Evolutionary conservation across 805 yeast species (phyloP), one percentile per base, ranked within the genome.

Genomic region (Millerozyma acaciae): DNA sequence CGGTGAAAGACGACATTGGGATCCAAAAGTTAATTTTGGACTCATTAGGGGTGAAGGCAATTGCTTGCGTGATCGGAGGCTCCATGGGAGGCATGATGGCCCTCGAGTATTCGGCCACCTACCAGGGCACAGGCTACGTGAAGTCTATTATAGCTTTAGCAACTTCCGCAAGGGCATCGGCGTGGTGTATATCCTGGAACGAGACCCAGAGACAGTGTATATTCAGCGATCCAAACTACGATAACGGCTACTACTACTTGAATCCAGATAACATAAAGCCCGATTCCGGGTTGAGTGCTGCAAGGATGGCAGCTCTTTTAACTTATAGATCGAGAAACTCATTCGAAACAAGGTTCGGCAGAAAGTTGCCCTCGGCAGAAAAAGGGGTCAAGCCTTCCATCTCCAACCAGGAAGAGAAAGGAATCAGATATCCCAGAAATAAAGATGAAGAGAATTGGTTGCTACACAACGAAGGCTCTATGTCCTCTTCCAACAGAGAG

Each of bases 1-100:
- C 97, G 0, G 83, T 89, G n/a, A 76, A 95, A 41, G 98, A 93
- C 52, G 98, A 93, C 50, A 86, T 88, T 4, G 69, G 73, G 5
- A 75, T 89, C 8, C 97, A 93, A 48, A 76, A 68, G 45, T 53
- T 80, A 32, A 80, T 90, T 2, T 63, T 93, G 30, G 96, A 89
- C 44, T 76, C 80, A 4, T 60, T 93, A 28, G 88, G 86, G 0
- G 86, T 93, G n/a, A 72, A 70, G 33, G 73, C 78, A 37, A 66
- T 90, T 18, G 96, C 97, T 1, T 75, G 81, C 32, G 94, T 84
- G 12, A 76, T 93, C 37, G 98, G 98, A 24, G 98, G 98, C 0
- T 89, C 97, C 16, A 93, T 93, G 98, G 98, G 98, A 26, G 98
- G 98, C 13, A 93, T 93, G 97, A 64, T 88, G 28, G 87, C 89